Evolutionary conservation across 148 eudicot genomes (phyloP).

Genomic region (Rhododendron ovatum): DNA sequence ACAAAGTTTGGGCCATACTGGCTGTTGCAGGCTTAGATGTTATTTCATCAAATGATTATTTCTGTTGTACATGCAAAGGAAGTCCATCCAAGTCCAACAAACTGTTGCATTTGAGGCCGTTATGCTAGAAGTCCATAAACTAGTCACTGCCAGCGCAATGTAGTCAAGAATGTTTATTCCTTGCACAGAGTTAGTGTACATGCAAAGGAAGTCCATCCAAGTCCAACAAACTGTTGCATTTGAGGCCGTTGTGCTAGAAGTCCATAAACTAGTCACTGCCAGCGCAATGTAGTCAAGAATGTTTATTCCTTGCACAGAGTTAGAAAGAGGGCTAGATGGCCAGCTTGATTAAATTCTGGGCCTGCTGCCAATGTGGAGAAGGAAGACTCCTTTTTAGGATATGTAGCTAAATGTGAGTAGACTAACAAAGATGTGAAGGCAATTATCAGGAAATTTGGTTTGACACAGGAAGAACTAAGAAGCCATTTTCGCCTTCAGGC

Average conservation of each 20-base stretch:
- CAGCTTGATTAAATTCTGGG: not conserved
- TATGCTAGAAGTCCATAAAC: not conserved
- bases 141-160: not conserved
- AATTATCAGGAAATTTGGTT: not conserved
- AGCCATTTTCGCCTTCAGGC: not conserved
- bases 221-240: not conserved
- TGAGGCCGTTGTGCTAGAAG: not conserved
- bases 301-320: not conserved
- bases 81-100: not conserved
- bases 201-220: not conserved
- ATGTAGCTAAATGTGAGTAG: not conserved
- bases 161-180: not conserved
- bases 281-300: not conserved
- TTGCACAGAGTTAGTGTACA: not conserved
- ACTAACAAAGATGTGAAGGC: not conserved
- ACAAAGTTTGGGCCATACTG: not conserved
- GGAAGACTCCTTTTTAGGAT: not conserved
- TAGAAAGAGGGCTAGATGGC: not conserved
- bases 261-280: not conserved
- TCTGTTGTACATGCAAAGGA: not conserved
- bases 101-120: not conserved
- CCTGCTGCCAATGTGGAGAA: not conserved
- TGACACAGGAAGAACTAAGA: not conserved
- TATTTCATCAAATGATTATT: not conserved
- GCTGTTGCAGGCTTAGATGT: not conserved